Conservation (phyloP, 2,329 filamentous ascomycete genomes). For the Intubia oerlemansii region DNA sequence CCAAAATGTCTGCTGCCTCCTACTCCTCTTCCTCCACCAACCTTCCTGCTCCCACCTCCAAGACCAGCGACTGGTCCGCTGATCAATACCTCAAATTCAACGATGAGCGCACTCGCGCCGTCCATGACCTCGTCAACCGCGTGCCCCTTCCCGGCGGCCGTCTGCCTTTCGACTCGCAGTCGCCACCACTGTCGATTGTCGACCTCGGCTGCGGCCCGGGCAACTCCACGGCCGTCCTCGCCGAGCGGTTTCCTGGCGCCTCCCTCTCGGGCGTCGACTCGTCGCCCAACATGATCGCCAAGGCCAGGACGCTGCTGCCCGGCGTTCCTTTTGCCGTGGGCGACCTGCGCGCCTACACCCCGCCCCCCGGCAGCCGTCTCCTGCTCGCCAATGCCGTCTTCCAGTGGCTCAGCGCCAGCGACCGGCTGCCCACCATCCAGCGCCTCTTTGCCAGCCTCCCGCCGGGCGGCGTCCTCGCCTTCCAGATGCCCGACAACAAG, state of each 20-base stretch:
- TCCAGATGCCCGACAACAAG: constrained; percentile 29
- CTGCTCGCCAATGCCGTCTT: constrained; percentile 36
- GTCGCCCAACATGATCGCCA: constrained; percentile 30
- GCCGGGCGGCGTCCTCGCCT: constrained; percentile 26
- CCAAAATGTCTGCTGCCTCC: too few relatives aligned
- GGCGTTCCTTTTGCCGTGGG: constrained; percentile 21
- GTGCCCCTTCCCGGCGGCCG: constrained; percentile 15
- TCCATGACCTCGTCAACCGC: constrained; percentile 28
- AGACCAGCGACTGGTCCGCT: constrained; percentile 38
- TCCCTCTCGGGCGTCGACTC: constrained; percentile 29
- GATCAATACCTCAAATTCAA: constrained; percentile 33
- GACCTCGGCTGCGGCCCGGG: constrained; percentile 40
- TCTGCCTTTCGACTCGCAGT: neutral
- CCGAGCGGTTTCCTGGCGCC: constrained; percentile 23
- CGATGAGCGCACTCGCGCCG: constrained; percentile 28
- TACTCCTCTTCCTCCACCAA: too few relatives aligned
- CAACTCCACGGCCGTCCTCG: constrained; percentile 31
- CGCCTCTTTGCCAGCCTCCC: constrained; percentile 19
- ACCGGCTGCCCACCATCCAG: constrained; percentile 22
- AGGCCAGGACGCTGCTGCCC: constrained; percentile 20
- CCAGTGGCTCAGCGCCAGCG: constrained; percentile 27
- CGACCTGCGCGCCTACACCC: constrained; percentile 21
- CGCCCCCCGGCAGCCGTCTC: constrained; percentile 16
- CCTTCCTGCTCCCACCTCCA: too few relatives aligned
- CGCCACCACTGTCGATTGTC: constrained; percentile 17